A percentile compares a stretch with the other conserved stretches of the same genome.
phyloP scores from a whole-genome alignment of 2,329 filamentous ascomycete genomes.

The Colletotrichum sojae region DNA sequence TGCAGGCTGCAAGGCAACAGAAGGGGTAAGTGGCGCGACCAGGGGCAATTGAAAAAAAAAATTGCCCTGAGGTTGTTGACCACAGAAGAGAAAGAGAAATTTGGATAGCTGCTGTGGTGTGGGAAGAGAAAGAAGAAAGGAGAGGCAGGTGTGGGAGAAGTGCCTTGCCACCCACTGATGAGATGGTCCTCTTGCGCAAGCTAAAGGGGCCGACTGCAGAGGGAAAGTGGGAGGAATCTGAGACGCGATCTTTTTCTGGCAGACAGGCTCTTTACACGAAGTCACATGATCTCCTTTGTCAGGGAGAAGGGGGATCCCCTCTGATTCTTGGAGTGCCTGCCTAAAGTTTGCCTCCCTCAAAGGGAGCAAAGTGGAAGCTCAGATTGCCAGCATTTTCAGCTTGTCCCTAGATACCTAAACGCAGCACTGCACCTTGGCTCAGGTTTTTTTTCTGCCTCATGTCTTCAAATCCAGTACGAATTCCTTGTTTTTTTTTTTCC shows the following conservation, averaged over 20 bases:
- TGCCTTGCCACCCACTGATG: constrained; percentile 13
- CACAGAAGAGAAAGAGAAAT: neutral
- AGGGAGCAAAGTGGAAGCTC: neutral
- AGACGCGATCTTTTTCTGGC: constrained; percentile 1
- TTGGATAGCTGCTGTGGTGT: neutral
- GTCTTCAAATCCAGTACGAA: no score
- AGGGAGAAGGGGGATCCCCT: constrained; percentile 2
- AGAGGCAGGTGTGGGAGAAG: neutral
- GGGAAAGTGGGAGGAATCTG: constrained; percentile 5
- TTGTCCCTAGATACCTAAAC: neutral
- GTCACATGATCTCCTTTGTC: constrained; percentile 35
- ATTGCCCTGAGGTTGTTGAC: neutral
- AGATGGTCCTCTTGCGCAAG: constrained; percentile 4
- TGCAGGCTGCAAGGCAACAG: constrained; percentile 2
- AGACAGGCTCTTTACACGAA: constrained; percentile 36
- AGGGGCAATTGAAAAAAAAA: neutral
- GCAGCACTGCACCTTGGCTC: neutral
- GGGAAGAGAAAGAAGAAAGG: constrained; percentile 1
- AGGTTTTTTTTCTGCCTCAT: no score
- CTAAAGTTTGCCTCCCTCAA: constrained; percentile 4
- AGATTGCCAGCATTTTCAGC: neutral
- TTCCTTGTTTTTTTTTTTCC: no score
- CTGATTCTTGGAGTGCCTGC: constrained; percentile 11
- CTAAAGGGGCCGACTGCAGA: constrained; percentile 13
- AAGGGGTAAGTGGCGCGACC: neutral